Percentiles rank a stretch among this genome's conserved stretches.
Evolutionary conservation across 2,329 filamentous ascomycete species (phyloP).

Genomic region (Hortaea sp.): DNA sequence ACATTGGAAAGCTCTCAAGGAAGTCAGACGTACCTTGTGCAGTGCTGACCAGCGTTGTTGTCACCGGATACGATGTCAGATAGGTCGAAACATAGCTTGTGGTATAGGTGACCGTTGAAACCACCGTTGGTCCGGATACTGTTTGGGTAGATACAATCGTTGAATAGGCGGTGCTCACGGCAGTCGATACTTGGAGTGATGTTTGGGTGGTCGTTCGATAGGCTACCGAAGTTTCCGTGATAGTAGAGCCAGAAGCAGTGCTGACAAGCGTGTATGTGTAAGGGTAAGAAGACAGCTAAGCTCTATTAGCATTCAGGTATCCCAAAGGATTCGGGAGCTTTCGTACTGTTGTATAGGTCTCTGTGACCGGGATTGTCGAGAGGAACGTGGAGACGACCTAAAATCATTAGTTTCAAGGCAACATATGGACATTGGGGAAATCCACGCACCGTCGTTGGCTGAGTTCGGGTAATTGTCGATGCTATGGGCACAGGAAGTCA

Average conservation of each 20-base stretch:
- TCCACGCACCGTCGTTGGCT: not conserved
- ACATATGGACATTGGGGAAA: not conserved
- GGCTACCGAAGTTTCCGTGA: not conserved
- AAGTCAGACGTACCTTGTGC: too few relatives aligned
- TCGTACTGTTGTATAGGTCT: not conserved
- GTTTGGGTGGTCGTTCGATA: not conserved
- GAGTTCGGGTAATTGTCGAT: not conserved
- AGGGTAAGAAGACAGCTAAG: not conserved
- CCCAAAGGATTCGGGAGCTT: not conserved
- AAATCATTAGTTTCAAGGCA: not conserved
- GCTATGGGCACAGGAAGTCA: too few relatives aligned
- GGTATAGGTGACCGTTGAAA: not conserved
- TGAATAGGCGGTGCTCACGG: not conserved
- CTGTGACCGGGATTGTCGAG: not conserved
- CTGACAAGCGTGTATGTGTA: not conserved
- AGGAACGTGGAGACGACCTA: not conserved
- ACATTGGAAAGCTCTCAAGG: too few relatives aligned
- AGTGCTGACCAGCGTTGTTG: too few relatives aligned
- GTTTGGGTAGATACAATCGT: not conserved
- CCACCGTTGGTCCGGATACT: not conserved
- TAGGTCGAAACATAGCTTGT: too few relatives aligned
- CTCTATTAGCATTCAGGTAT: not conserved
- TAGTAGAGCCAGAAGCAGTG: not conserved
- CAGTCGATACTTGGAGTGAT: not conserved
- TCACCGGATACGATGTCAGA: too few relatives aligned